Evolutionary conservation across 108 stramenopile genomes (phyloP), one percentile per base, ranked within the genome.

Genomic region (Nitzschia palea): DNA sequence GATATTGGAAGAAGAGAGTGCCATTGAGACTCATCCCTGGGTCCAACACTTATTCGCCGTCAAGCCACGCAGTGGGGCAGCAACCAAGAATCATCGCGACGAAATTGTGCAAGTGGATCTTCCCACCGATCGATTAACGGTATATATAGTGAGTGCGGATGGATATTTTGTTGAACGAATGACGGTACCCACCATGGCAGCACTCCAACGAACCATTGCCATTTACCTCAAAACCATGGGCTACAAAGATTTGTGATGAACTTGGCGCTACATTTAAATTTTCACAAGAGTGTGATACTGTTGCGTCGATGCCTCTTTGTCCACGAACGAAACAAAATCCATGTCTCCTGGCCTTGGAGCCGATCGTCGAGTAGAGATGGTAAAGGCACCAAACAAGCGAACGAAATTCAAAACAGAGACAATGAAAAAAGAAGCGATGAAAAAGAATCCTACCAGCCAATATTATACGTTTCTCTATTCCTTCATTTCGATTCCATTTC

Each of bases 111-210:
- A 55, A 40, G 52, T 44, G 34, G 43, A 68, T 9, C 23, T 75
- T n/a, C 55, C 58, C 28, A 61, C 42, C 20, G 74, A 75, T 47
- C 66, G 74, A 23, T 53, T 59, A 1, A 56, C 62, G 12, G 33
- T 75, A 2, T 75, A 67, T 35, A 44, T 75, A n/a, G 58, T 75
- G 43, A 75, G 74, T 44, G 55, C 74, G 25, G 74, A 75, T 54
- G 74, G 74, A 25, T 62, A 62, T 26, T 75, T 57, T 55, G 48
- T 75, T 14, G 74, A 75, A 26, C 33, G 66, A 26, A 29, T 75
- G 43, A 75, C 56, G 4, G 57, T 40, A 17, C 74, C 74, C n/a
- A 44, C 66, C 59, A 61, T 75, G 67, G 47, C 29, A 22, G 30
- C 28, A 15, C 60, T 75, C 9, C 44, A 75, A 62, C 58, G 55